Base-by-base conservation (phyloP, 208 protist species). In the Leishmania gerbilli region DNA sequence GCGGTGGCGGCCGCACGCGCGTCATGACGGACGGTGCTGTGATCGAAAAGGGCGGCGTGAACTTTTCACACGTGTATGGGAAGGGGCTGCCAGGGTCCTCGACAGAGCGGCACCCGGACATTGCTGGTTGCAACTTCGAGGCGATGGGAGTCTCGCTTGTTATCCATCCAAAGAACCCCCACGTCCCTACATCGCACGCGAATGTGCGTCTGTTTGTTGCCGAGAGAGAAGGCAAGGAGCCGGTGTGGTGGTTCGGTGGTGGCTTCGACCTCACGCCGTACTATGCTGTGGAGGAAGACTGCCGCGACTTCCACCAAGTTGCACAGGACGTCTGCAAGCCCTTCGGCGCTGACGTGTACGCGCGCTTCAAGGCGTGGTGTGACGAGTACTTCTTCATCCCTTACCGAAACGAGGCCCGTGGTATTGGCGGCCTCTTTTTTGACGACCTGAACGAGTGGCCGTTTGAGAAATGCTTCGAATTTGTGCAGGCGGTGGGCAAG, bases 221-320 rank as follows among this genome's bases (percentile, higher is more conserved):
- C 1, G 88, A 84, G 79, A 86, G 79, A 76, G 79, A 87, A 11
- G 86, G 72, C 34, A 74, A 79, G 56, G 84, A 86, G 58, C 85
- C 84, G 37, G 85, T 80, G 60, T 98, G 93, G 94, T 98, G 96
- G 96, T 98, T 98, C 75, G 96, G 96, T 47, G 96, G 96, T 49
- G 96, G 96, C 72, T 94, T 94, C 13, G 92, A 98, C 76, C 84
- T 98, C 40, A 98, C 96, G 5, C 96, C 96, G n/a, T 92, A 89
- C 78, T 97, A 97, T 76, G 85, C 93, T 1, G 37, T 86, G 4
- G 84, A 94, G 47, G 88, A 92, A 85, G 88, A 94, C 82, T 94
- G 91, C 34, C 55, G 80, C 3, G 34, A 89, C 34, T 98, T 97
- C 68, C 96, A 98, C 79, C 37, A 79, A 67, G 67, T 60, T 0